phyloP scores from a whole-genome alignment of 306 rosid genomes.

The Trifolium fragiferum region DNA sequence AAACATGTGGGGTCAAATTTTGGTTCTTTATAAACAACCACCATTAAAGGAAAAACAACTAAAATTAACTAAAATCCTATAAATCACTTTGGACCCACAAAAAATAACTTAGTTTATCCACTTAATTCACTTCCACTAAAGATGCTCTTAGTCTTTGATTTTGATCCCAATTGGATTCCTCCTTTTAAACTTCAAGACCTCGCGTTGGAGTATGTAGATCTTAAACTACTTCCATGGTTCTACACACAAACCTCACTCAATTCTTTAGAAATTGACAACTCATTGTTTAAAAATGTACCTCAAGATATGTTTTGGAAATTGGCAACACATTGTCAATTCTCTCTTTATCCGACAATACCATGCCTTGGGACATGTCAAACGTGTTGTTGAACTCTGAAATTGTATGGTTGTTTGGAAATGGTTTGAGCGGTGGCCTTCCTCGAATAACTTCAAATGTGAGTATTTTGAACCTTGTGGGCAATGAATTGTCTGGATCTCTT shows the following conservation, averaged over 20 bases:
- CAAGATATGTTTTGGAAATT: conserved; percentile 1
- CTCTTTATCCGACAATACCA: background rate
- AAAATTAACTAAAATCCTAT: too few relatives aligned
- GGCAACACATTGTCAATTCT: background rate
- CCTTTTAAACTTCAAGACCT: background rate
- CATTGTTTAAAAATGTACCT: background rate
- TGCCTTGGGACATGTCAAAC: background rate
- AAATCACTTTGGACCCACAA: too few relatives aligned
- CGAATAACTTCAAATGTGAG: conserved; percentile 7
- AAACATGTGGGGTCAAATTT: too few relatives aligned
- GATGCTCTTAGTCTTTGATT: too few relatives aligned
- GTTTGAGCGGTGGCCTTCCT: conserved; percentile 15
- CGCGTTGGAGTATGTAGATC: background rate
- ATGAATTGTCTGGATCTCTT: background rate
- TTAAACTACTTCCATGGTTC: background rate
- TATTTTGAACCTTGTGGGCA: fast-evolving
- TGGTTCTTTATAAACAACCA: too few relatives aligned
- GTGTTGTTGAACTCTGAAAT: conserved; percentile 7
- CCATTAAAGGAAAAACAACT: too few relatives aligned
- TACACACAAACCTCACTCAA: background rate
- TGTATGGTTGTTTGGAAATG: background rate
- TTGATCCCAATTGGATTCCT: conserved; percentile 2
- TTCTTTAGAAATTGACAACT: fast-evolving
- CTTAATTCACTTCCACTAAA: too few relatives aligned
- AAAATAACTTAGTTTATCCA: too few relatives aligned